phyloP scores from a whole-genome alignment of 306 rosid genomes.

The Vigna reflexopilosa region DNA sequence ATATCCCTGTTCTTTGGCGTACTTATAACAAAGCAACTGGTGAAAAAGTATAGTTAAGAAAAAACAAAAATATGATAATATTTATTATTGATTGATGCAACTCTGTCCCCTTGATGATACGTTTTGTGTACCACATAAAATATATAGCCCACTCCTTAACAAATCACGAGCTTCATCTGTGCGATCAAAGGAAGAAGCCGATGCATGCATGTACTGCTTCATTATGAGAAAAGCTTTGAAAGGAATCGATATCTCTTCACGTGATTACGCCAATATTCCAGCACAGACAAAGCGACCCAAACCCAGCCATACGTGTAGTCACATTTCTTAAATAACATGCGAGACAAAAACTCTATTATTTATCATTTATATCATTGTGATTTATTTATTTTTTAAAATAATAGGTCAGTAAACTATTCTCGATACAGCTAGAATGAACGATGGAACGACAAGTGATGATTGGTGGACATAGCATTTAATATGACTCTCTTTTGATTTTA shows the following conservation, averaged over 20 bases:
- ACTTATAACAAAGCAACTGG: no score
- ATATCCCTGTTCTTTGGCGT: neutral
- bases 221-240: neutral
- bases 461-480: conserved; percentile 25
- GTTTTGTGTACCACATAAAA: neutral
- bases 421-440: conserved; percentile 29
- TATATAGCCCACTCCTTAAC: neutral
- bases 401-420: conserved; percentile 28
- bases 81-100: neutral
- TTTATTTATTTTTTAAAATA: neutral
- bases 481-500: conserved; percentile 21
- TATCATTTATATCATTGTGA: neutral
- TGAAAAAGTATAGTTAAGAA: no score
- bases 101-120: neutral
- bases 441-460: conserved; percentile 3
- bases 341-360: conserved; percentile 25
- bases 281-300: neutral
- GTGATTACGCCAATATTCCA: conserved; percentile 14
- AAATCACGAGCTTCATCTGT: conserved; percentile 16
- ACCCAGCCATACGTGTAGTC: neutral
- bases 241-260: conserved; percentile 25
- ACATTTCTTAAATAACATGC: conserved; percentile 13
- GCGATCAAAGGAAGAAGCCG: neutral
- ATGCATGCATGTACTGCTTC: conserved; percentile 23
- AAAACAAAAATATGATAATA: neutral